Conservation (phyloP, 2,329 filamentous ascomycete species). For the Onygenales sp. region DNA sequence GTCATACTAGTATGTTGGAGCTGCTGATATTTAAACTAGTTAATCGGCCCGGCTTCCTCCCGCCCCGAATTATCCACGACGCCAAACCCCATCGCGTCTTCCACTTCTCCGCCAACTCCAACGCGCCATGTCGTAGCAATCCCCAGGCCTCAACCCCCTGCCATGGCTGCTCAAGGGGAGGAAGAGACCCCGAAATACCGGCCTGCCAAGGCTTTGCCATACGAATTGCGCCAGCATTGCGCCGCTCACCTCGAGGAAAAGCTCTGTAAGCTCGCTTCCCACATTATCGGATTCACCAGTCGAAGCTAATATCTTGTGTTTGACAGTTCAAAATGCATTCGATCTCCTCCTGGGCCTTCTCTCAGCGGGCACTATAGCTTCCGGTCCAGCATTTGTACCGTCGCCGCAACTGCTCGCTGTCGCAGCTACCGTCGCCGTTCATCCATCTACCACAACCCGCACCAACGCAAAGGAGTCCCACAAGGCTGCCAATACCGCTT, state of each 20-base stretch:
- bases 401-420: constrained; percentile 65
- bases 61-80: too few species aligned
- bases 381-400: constrained; percentile 52
- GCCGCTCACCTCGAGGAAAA: constrained; percentile 68
- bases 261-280: constrained; percentile 44
- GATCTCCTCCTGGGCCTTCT: constrained; percentile 47
- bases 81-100: too few species aligned
- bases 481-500: constrained; percentile 55
- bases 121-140: neutral
- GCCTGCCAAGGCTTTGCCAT: constrained; percentile 47
- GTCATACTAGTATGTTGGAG: too few species aligned
- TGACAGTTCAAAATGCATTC: constrained; percentile 47
- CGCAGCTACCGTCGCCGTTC: constrained; percentile 70
- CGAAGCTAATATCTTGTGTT: neutral
- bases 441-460: constrained; percentile 69
- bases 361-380: constrained; percentile 23
- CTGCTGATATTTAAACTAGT: too few species aligned
- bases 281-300: neutral
- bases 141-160: neutral
- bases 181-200: constrained; percentile 34
- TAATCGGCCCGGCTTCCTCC: too few species aligned
- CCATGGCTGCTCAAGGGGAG: neutral
- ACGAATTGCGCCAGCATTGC: constrained; percentile 56
- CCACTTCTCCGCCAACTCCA: too few species aligned
- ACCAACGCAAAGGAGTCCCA: constrained; percentile 51